Evolutionary conservation across 352 stramenopile species (phyloP).

Genomic region (Pythium rhizo-oryzae): DNA sequence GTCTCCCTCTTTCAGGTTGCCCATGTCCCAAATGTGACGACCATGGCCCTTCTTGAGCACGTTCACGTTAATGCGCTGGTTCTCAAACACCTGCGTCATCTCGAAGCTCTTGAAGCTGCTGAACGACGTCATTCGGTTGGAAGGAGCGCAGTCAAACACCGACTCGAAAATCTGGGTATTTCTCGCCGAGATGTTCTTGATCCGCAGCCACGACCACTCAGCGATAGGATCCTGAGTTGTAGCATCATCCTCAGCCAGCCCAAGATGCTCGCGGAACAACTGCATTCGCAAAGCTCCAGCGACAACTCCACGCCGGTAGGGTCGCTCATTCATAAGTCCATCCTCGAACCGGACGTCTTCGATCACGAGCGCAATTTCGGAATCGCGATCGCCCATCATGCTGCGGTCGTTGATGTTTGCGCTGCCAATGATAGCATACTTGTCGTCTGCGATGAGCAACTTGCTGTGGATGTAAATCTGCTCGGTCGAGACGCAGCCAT

Average conservation of each 20-base stretch:
- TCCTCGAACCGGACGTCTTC: constrained; percentile 85
- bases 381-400: constrained; percentile 92
- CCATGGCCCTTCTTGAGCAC: constrained; percentile 42
- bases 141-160: constrained; percentile 85
- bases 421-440: constrained; percentile 89
- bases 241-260: constrained; percentile 59
- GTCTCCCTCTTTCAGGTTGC: constrained; percentile 81
- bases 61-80: constrained; percentile 85
- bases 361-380: constrained; percentile 84
- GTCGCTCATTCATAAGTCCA: constrained; percentile 73
- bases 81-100: constrained; percentile 87
- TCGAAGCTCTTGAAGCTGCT: constrained; percentile 76
- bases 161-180: constrained; percentile 84
- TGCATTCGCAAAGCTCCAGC: constrained; percentile 74
- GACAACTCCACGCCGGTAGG: constrained; percentile 61
- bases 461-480: constrained; percentile 95
- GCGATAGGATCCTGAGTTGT: constrained; percentile 57
- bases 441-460: constrained; percentile 91
- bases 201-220: constrained; percentile 67
- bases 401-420: constrained; percentile 97
- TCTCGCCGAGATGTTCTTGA: constrained; percentile 50
- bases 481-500: constrained; percentile 78
- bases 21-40: constrained; percentile 71
- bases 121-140: constrained; percentile 81
- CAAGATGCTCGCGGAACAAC: constrained; percentile 84